Evolutionary conservation across 2,329 filamentous ascomycete genomes (phyloP).

Genomic region (Neoascochyta sp.): DNA sequence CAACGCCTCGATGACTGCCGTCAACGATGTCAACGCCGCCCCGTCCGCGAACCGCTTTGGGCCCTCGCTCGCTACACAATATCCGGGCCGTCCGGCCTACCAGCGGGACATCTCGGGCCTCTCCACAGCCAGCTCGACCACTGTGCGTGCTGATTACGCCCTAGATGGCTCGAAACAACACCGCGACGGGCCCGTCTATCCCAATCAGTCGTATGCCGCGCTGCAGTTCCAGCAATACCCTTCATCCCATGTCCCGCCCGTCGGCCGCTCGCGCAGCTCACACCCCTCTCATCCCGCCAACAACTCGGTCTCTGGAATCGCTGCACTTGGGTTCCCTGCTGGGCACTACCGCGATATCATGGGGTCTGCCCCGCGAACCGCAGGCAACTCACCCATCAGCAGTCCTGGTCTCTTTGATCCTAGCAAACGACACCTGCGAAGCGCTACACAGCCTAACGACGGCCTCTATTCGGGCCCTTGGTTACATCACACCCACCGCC

Average conservation of each 20-base stretch:
- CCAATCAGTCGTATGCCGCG: slow-evolving; percentile 50
- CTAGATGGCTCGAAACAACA: slow-evolving; percentile 15
- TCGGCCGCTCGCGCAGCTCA: slow-evolving; percentile 41
- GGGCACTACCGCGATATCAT: slow-evolving; percentile 33
- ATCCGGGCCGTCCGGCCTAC: slow-evolving; percentile 36
- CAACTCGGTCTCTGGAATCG: slow-evolving; percentile 40
- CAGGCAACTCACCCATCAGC: slow-evolving; percentile 46
- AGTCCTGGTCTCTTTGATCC: slow-evolving; percentile 49
- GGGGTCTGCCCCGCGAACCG: slow-evolving; percentile 42
- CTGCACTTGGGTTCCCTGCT: slow-evolving; percentile 38
- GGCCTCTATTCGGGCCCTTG: slow-evolving; percentile 50
- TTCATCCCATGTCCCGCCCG: slow-evolving; percentile 34
- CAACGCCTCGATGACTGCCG: slow-evolving; percentile 24
- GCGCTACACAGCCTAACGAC: slow-evolving; percentile 28
- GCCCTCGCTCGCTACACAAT: slow-evolving; percentile 9
- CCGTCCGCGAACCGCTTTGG: slow-evolving; percentile 6
- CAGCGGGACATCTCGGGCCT: slow-evolving; percentile 42
- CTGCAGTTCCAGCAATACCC: slow-evolving; percentile 47
- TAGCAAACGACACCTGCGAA: slow-evolving; percentile 29
- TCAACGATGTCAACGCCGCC: slow-evolving; percentile 10
- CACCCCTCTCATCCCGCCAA: slow-evolving; percentile 41
- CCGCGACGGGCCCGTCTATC: slow-evolving; percentile 41
- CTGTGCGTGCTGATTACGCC: slow-evolving; percentile 35
- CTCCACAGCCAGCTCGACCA: slow-evolving; percentile 43
- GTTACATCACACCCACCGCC: slow-evolving; percentile 48